Evolutionary conservation across 1,284 basidiomycete genomes (phyloP).

Genomic region (Abortiporus biennis): DNA sequence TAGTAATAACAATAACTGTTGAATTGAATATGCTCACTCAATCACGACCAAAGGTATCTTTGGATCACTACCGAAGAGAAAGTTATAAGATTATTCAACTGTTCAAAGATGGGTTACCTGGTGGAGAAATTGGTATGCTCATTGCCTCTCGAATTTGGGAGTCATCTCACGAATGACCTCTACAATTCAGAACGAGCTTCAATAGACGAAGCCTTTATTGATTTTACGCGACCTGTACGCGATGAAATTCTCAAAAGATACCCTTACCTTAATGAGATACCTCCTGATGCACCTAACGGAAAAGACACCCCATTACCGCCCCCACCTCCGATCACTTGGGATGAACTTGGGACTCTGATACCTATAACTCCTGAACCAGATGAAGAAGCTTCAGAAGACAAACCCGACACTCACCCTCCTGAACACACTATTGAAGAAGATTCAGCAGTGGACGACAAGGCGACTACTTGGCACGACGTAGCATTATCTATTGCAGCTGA

Average conservation of each 20-base stretch:
- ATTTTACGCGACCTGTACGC: slow-evolving; percentile 77
- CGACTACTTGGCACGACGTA: slow-evolving; percentile 85
- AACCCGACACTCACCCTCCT: neutral
- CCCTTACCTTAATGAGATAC: slow-evolving; percentile 70
- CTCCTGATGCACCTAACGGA: slow-evolving; percentile 63
- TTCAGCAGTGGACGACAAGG: slow-evolving; percentile 28
- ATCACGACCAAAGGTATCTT: slow-evolving; percentile 90
- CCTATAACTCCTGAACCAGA: slow-evolving; percentile 44
- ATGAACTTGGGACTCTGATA: slow-evolving; percentile 61
- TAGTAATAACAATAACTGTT: neutral
- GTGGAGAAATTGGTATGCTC: slow-evolving; percentile 57
- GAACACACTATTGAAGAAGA: slow-evolving; percentile 2
- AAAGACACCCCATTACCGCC: slow-evolving; percentile 80
- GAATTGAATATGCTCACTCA: too few species aligned
- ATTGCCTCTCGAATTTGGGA: neutral
- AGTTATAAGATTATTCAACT: slow-evolving; percentile 84
- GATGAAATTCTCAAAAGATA: slow-evolving; percentile 67
- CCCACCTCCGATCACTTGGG: slow-evolving; percentile 69
- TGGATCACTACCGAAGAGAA: slow-evolving; percentile 92
- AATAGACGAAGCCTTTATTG: slow-evolving; percentile 86
- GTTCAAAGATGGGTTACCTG: slow-evolving; percentile 77
- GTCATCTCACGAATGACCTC: slow-evolving; percentile 1
- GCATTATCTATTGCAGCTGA: slow-evolving; percentile 87
- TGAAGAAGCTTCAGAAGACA: slow-evolving; percentile 10
- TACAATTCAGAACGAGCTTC: slow-evolving; percentile 67